Conservation (phyloP, 331 rosid species). For the Stylosanthes scabra region DNA sequence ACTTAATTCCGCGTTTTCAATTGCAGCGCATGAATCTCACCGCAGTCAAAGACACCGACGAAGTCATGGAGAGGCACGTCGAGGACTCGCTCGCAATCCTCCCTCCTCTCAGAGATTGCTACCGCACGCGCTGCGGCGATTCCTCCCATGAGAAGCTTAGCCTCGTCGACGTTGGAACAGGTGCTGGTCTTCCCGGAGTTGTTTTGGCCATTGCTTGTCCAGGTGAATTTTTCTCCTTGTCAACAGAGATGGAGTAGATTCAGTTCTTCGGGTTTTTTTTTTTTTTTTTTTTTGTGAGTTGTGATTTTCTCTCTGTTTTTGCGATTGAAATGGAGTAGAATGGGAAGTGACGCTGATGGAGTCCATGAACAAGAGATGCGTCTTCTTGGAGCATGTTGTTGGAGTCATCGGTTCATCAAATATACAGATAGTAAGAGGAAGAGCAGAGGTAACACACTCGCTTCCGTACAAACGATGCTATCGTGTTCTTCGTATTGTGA, state of each 20-base stretch:
- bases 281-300: slow-evolving; percentile 13
- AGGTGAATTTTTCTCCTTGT: slow-evolving; percentile 49
- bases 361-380: slow-evolving; percentile 85
- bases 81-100: slow-evolving; percentile 90
- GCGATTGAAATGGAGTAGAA: slow-evolving; percentile 46
- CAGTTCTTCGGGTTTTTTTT: not conserved
- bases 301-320: not conserved
- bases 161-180: slow-evolving; percentile 84
- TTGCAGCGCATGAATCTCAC: slow-evolving; percentile 86
- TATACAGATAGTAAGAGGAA: slow-evolving; percentile 82
- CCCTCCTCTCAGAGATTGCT: slow-evolving; percentile 60
- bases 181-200: slow-evolving; percentile 91
- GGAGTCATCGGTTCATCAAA: slow-evolving; percentile 67
- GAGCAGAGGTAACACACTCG: slow-evolving; percentile 77
- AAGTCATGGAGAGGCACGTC: slow-evolving; percentile 90
- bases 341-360: slow-evolving; percentile 88
- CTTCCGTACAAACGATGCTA: too few relatives aligned
- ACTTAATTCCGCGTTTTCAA: slow-evolving; percentile 13
- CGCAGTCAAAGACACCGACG: slow-evolving; percentile 66
- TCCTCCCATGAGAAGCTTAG: slow-evolving; percentile 42
- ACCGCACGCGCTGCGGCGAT: slow-evolving; percentile 44
- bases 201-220: slow-evolving; percentile 88
- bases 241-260: not conserved
- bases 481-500: too few relatives aligned
- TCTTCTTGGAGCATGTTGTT: slow-evolving; percentile 82